Base-by-base conservation (phyloP, 2,329 filamentous ascomycete species). In the Arthroderma sp. region DNA sequence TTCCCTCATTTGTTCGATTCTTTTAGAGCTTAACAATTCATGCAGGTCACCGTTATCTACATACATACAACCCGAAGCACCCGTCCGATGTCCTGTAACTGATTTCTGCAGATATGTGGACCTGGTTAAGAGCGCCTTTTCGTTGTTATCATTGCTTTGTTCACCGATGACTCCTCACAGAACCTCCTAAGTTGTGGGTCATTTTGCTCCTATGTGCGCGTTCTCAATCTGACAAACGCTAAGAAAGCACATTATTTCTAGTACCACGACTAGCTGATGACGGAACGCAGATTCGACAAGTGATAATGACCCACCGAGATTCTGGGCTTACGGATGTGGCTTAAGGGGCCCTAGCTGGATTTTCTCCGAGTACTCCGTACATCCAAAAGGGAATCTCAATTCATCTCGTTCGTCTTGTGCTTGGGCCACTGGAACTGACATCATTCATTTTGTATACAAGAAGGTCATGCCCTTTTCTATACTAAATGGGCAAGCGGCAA, bases 91-190 rank as follows among this genome's bases (percentile, higher is more conserved):
- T 35, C 21, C 23, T 9, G 33, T 23, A 37, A 25, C 33, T 38
- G 28, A 38, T 38, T 37, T 39, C 51, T 38, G 51, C 33, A 54
- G 51, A 54, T 13, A 21, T 54, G 51, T 38, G 51, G 51, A 25
- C 37, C 33, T 17, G 19, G 4, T 35, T 21, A 31, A 38, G 31
- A 37, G 51, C 33, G 37, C 51, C 51, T 17, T 19, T 53, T 38
- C 51, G 35, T 53, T 53, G 51, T 53, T 37, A 15, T 23, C n/a
- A 21, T 19, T 38, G 19, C 37, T 31, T 54, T 54, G 17, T 54
- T 54, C 51, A 54, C 51, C 51, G 33, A 38, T n/a, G 31, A 54
- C 38, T 54, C 33, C 33, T 54, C 51, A 54, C 17, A 38, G 28
- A 51, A 51, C n/a, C 23, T 33, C 47, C 47, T 33, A 35, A n/a